Evolutionary conservation across 441 rosid species (phyloP).

Genomic region (Gossypium gossypioides): DNA sequence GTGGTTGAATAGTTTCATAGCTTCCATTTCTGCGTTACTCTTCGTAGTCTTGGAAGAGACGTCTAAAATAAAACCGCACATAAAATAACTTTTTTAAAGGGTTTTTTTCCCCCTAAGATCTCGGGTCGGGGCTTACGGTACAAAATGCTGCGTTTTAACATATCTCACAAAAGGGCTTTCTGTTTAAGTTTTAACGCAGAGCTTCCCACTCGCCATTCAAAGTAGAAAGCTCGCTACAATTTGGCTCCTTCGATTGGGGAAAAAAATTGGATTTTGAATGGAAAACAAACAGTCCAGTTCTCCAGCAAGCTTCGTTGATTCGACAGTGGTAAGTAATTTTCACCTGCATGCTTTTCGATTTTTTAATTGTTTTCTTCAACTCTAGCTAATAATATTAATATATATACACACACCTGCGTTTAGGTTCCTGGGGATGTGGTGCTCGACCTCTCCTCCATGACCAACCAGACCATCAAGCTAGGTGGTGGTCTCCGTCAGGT

Average conservation of each 20-base stretch:
- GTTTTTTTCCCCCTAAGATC: too few relatives aligned
- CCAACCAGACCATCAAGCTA: conserved; percentile 65
- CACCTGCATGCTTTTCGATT: not conserved
- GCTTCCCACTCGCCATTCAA: too few relatives aligned
- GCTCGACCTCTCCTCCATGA: conserved; percentile 54
- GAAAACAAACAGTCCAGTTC: conserved; percentile 23
- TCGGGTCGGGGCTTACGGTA: too few relatives aligned
- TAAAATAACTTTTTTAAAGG: too few relatives aligned
- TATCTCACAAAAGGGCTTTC: not conserved
- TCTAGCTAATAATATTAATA: not conserved
- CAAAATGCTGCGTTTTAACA: not conserved
- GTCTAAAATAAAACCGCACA: not conserved
- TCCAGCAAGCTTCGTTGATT: conserved; percentile 31
- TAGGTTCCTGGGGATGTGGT: conserved; percentile 87
- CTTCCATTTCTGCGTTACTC: conserved; percentile 9
- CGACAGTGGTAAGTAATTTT: conserved; percentile 36
- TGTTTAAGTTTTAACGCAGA: not conserved
- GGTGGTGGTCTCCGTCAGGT: conserved; percentile 83
- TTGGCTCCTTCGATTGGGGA: not conserved
- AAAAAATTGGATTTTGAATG: conserved; percentile 15
- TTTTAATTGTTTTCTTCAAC: not conserved
- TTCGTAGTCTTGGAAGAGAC: not conserved
- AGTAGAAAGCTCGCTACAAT: not conserved
- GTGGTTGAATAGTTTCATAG: not conserved
- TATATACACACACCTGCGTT: not conserved